Evolutionary conservation across 805 yeast genomes (phyloP).

Genomic region (Kuraishia piskuri): DNA sequence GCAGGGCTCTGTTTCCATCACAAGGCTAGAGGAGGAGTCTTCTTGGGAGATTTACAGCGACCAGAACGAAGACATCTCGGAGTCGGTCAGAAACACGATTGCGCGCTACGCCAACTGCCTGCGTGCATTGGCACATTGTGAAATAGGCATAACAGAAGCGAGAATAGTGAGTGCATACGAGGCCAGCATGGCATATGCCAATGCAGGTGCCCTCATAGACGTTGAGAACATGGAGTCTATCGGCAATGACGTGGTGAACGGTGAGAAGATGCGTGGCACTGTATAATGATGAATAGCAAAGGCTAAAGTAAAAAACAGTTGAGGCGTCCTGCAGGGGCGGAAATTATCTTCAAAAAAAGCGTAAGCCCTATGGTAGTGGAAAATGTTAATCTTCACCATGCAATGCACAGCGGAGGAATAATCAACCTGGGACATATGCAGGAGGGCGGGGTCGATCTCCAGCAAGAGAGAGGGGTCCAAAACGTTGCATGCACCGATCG

Average conservation of each 20-base stretch:
- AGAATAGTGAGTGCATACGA: slow-evolving; percentile 80
- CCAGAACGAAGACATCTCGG: slow-evolving; percentile 65
- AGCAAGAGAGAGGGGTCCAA: background rate
- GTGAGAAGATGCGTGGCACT: slow-evolving; percentile 68
- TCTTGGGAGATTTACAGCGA: slow-evolving; percentile 95
- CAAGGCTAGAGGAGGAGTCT: slow-evolving; percentile 78
- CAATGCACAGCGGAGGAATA: background rate
- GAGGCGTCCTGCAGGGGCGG: no score
- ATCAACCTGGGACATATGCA: background rate
- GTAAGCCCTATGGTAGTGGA: no score
- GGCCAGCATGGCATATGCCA: slow-evolving; percentile 71
- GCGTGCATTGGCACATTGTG: slow-evolving; percentile 73
- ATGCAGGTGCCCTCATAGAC: slow-evolving; percentile 63
- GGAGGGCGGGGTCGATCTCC: background rate
- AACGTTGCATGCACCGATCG: background rate
- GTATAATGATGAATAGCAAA: background rate
- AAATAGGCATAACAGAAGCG: slow-evolving; percentile 78
- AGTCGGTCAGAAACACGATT: slow-evolving; percentile 59
- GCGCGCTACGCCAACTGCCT: slow-evolving; percentile 81
- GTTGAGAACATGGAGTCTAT: slow-evolving; percentile 64
- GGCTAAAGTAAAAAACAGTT: background rate
- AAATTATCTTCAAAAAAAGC: no score
- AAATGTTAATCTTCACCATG: no score
- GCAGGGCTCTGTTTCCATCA: slow-evolving; percentile 57
- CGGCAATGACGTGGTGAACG: slow-evolving; percentile 63